A percentile compares a stretch with the other conserved stretches of the same genome.
Conservation (phyloP, 768 basidiomycete species). For the Psilocybe azurescens region DNA sequence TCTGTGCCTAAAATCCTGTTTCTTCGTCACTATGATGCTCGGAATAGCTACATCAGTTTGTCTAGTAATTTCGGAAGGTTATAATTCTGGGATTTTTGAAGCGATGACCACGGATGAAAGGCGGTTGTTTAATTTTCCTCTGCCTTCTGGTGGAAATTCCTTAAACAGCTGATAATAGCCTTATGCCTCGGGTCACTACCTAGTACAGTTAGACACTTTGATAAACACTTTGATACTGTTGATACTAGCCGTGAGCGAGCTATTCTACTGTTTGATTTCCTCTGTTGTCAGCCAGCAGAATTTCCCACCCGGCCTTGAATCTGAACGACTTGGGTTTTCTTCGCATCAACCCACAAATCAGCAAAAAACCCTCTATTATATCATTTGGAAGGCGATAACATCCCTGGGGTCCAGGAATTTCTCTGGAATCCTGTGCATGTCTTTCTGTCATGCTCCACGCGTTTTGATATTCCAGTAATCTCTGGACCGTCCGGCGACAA, state of each 20-base stretch:
- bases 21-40: background rate
- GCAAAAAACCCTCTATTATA: background rate
- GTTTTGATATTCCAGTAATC: background rate
- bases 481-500: too few species aligned
- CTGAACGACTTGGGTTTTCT: conserved; percentile 6
- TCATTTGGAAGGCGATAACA: background rate
- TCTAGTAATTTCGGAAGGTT: background rate
- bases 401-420: background rate
- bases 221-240: background rate
- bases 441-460: background rate
- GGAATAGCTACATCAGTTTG: background rate
- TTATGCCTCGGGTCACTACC: background rate
- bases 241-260: background rate
- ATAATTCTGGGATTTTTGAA: background rate
- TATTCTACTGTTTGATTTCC: background rate
- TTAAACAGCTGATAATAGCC: background rate
- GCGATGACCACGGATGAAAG: background rate
- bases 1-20: too few species aligned
- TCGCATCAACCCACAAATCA: background rate
- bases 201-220: background rate
- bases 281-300: background rate
- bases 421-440: too few species aligned
- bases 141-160: background rate
- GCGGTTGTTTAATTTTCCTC: background rate
- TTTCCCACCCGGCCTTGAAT: conserved; percentile 16